Evolutionary conservation across 83 land plant genomes (phyloP).

Genomic region (Isoetes engelmannii): DNA sequence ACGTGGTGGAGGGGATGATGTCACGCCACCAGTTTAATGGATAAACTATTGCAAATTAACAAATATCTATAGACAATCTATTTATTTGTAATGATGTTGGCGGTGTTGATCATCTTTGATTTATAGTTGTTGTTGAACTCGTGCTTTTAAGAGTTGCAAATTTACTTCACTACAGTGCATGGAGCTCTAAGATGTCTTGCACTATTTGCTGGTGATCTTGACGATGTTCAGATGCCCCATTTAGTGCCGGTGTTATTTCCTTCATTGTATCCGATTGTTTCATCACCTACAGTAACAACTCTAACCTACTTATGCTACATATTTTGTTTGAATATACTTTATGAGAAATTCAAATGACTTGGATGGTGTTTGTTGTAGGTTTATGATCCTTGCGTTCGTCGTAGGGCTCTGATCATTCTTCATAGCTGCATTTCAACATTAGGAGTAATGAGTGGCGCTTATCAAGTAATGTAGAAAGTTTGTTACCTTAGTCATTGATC

Average conservation of each 20-base stretch:
- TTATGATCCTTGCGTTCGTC: constrained; percentile 58
- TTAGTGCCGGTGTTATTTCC: constrained; percentile 80
- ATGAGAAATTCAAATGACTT: constrained; percentile 6
- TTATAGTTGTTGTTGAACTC: too few relatives aligned
- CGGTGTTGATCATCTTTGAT: too few relatives aligned
- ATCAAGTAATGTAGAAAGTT: constrained; percentile 39
- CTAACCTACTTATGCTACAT: not conserved
- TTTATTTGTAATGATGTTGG: too few relatives aligned
- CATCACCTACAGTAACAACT: constrained; percentile 55
- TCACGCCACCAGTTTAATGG: too few relatives aligned
- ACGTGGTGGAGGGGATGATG: too few relatives aligned
- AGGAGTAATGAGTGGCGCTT: constrained; percentile 87
- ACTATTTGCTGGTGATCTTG: constrained; percentile 81
- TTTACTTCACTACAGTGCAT: constrained; percentile 48
- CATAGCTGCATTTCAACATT: constrained; percentile 75
- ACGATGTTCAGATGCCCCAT: constrained; percentile 65
- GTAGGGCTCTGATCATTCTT: constrained; percentile 75
- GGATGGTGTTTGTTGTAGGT: constrained; percentile 32
- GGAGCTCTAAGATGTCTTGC: constrained; percentile 85
- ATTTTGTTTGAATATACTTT: not conserved
- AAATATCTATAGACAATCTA: too few relatives aligned
- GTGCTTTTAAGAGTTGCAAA: not conserved
- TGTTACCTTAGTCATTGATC: not conserved
- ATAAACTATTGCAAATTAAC: too few relatives aligned
- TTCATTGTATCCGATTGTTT: constrained; percentile 54